phyloP scores from a whole-genome alignment of 768 basidiomycete genomes.

The Mycena filopes region DNA sequence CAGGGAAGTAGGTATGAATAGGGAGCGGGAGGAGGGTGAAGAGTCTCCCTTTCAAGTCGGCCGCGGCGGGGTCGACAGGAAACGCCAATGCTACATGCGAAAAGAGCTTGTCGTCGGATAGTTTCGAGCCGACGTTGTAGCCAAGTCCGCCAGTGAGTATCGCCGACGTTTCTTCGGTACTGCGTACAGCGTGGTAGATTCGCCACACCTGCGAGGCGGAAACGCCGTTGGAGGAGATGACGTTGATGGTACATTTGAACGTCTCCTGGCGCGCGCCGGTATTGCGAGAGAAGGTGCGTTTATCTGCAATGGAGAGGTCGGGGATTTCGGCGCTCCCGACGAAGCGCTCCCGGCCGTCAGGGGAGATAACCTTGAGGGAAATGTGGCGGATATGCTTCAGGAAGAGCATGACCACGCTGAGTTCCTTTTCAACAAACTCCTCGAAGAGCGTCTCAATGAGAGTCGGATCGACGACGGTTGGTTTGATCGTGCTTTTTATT shows the following conservation, averaged over 20 bases:
- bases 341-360: slow-evolving; percentile 28
- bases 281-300: slow-evolving; percentile 30
- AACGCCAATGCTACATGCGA: slow-evolving; percentile 42
- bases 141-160: slow-evolving; percentile 27
- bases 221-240: neutral
- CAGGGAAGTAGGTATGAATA: slow-evolving; percentile 42
- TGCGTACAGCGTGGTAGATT: slow-evolving; percentile 31
- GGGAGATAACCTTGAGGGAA: slow-evolving; percentile 37
- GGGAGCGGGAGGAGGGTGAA: slow-evolving; percentile 49
- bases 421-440: slow-evolving; percentile 40
- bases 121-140: slow-evolving; percentile 30
- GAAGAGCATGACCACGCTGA: slow-evolving; percentile 40
- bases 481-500: slow-evolving; percentile 23
- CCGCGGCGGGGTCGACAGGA: slow-evolving; percentile 14
- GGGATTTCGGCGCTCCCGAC: slow-evolving; percentile 31
- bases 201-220: slow-evolving; percentile 32
- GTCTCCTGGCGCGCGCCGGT: slow-evolving; percentile 17
- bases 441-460: slow-evolving; percentile 35
- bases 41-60: slow-evolving; percentile 36
- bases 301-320: slow-evolving; percentile 25
- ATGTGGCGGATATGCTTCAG: slow-evolving; percentile 40
- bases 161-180: slow-evolving; percentile 22
- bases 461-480: slow-evolving; percentile 20
- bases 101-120: slow-evolving; percentile 42
- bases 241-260: slow-evolving; percentile 28